phyloP scores from a whole-genome alignment of 768 basidiomycete species.

The Terana coerulea region DNA sequence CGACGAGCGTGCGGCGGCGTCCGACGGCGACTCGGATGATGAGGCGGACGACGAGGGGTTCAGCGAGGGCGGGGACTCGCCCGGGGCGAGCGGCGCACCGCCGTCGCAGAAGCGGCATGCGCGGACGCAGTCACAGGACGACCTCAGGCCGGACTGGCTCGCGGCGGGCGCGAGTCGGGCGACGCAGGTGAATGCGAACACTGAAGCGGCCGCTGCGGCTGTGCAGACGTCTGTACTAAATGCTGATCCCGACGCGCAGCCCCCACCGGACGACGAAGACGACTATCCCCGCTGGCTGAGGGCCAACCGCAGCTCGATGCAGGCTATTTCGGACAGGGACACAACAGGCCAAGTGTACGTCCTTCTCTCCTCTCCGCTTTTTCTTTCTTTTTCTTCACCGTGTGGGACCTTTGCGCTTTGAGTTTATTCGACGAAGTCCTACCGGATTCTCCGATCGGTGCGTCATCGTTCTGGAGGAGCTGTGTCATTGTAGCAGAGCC shows the following conservation, averaged over 20 bases:
- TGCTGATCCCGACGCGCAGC: neutral
- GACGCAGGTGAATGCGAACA: conserved; percentile 11
- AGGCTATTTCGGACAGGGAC: conserved; percentile 22
- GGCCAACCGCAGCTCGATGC: conserved; percentile 17
- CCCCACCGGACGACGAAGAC: neutral
- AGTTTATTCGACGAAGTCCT: too few relatives aligned
- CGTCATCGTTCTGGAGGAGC: too few relatives aligned
- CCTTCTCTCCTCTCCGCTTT: neutral
- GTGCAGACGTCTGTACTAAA: conserved; percentile 7
- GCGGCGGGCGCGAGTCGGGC: conserved; percentile 22
- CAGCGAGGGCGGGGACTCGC: neutral
- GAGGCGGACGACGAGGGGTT: neutral
- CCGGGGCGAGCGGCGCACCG: neutral
- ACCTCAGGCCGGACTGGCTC: conserved; percentile 29
- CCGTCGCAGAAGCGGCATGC: neutral
- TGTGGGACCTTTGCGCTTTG: too few relatives aligned
- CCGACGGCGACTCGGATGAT: conserved; percentile 5
- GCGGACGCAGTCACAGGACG: conserved; percentile 3
- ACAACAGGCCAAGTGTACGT: conserved; percentile 31
- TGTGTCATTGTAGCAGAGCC: too few relatives aligned
- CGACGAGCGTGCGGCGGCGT: conserved; percentile 5
- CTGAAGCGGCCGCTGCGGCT: conserved; percentile 12
- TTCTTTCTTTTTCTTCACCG: too few relatives aligned
- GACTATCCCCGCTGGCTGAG: conserved; percentile 23
- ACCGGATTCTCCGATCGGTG: too few relatives aligned